Base-by-base conservation (phyloP, 768 basidiomycete genomes). In the Leucocoprinus leucothites region DNA sequence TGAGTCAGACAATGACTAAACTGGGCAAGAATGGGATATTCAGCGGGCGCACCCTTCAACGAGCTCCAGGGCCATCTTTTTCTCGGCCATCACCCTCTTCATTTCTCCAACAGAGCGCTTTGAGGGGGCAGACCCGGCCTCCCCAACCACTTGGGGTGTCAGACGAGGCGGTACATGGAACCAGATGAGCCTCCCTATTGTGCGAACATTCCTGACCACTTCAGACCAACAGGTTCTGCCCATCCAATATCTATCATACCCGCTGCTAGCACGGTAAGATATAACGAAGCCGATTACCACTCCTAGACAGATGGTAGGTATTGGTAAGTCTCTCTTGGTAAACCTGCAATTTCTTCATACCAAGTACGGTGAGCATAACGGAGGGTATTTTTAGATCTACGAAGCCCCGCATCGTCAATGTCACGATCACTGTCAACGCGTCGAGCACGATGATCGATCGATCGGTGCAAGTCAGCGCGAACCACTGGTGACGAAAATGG, bases 241-340 rank as follows among this genome's bases (percentile, higher is more conserved):
- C 69, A 79, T 74, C 78, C 80, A 85, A 60, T 85, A 86, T n/a
- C 82, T 75, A 57, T 85, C 82, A 59, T 85, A 85, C 3, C 83
- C 84, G 55, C 80, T 84, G 51, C 71, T 76, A 1, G 83, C 82
- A 18, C 85, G 77, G 67, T 84, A 86, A 0, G 83, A 82, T 25
- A 87, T 83, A 14, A 87, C 84, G 56, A 86, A 84, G 71, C 85
- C 83, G 68, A 74, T 72, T 5, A 79, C 76, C 35, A 80, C 79
- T 65, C 76, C 78, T 78, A 51, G 3, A 19, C 24, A 4, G 5
- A 9, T 35, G 1, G 25, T 21, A 34, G 41, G 26, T 43, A 34
- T 9, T 22, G n/a, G 25, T 22, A 13, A 26, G 31, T 31, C 11
- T 31, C 6, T 11, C 11, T 11, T 31, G 38, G 43, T 46, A 18